Evolutionary conservation across 805 yeast species (phyloP).

Genomic region (Ogataea ramenticola): DNA sequence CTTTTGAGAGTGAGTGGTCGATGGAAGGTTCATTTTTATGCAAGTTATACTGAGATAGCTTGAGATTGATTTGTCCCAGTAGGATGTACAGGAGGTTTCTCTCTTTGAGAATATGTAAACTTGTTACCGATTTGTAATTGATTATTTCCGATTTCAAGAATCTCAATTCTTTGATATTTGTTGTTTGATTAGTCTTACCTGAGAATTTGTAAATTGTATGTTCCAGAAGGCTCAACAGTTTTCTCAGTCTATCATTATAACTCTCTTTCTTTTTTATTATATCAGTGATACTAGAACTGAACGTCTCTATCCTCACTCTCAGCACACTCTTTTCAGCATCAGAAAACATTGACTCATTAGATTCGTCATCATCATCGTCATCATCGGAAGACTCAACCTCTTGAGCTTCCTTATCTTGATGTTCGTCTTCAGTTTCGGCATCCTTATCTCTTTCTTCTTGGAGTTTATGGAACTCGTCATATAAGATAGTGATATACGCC

Average conservation of each 20-base stretch:
- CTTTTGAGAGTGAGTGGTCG: not conserved
- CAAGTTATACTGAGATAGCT: slow-evolving; percentile 1
- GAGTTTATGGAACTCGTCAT: slow-evolving; percentile 31
- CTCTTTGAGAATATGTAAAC: slow-evolving; percentile 9
- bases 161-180: not conserved
- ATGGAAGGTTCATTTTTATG: not conserved
- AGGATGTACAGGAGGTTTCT: slow-evolving; percentile 8
- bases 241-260: slow-evolving; percentile 9
- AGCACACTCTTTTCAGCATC: slow-evolving; percentile 1
- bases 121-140: slow-evolving; percentile 7
- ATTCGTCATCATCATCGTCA: slow-evolving; percentile 1
- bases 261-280: slow-evolving; percentile 12
- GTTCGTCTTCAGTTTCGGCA: not conserved
- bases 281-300: slow-evolving; percentile 14
- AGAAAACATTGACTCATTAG: slow-evolving; percentile 2
- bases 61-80: slow-evolving; percentile 13
- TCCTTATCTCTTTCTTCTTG: not conserved
- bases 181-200: not conserved
- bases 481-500: slow-evolving; percentile 55
- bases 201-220: slow-evolving; percentile 6
- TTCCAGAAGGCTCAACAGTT: slow-evolving; percentile 8
- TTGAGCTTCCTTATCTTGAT: not conserved
- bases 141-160: not conserved
- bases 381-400: not conserved
- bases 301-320: slow-evolving; percentile 19